These are phyloP conservation scores for Madurella fahalii DNA, from an alignment of 2,329 filamentous ascomycete genomes.

Conservation along the genomic window DNA sequence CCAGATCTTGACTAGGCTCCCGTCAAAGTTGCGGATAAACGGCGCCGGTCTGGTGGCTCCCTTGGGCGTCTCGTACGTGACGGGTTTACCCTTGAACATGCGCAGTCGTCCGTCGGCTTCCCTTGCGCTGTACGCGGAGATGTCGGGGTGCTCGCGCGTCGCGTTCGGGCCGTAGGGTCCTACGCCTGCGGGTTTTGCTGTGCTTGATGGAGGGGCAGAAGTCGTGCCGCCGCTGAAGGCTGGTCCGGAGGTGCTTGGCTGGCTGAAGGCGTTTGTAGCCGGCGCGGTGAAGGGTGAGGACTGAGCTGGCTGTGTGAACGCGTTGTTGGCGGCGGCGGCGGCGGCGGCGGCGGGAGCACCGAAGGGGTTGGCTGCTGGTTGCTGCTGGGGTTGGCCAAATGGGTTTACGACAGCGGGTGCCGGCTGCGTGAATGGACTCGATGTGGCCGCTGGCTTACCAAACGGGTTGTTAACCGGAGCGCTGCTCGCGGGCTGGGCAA, in stretches of 20 bases:
- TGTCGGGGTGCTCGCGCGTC: conserved; percentile 30
- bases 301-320: conserved; percentile 25
- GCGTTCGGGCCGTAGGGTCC: conserved; percentile 27
- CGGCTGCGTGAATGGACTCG: conserved; percentile 26
- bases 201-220: not conserved
- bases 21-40: conserved; percentile 48
- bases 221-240: not conserved
- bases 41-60: conserved; percentile 38
- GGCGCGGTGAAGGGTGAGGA: conserved; percentile 10
- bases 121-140: conserved; percentile 28
- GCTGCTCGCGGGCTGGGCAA: conserved; percentile 25
- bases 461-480: conserved; percentile 31
- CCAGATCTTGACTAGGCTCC: conserved; percentile 62
- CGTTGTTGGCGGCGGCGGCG: conserved; percentile 14
- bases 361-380: conserved; percentile 25
- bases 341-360: conserved; percentile 12
- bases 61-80: conserved; percentile 39
- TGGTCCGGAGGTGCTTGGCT: not conserved
- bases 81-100: conserved; percentile 32
- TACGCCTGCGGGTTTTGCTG: not conserved
- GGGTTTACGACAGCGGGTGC: conserved; percentile 16
- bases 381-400: conserved; percentile 20
- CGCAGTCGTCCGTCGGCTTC: conserved; percentile 26
- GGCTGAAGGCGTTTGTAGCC: conserved; percentile 2
- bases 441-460: conserved; percentile 26